These are phyloP conservation scores for Galeopsis tetrahit DNA, from an alignment of 257 asterid genomes.

Conservation along the genomic window DNA sequence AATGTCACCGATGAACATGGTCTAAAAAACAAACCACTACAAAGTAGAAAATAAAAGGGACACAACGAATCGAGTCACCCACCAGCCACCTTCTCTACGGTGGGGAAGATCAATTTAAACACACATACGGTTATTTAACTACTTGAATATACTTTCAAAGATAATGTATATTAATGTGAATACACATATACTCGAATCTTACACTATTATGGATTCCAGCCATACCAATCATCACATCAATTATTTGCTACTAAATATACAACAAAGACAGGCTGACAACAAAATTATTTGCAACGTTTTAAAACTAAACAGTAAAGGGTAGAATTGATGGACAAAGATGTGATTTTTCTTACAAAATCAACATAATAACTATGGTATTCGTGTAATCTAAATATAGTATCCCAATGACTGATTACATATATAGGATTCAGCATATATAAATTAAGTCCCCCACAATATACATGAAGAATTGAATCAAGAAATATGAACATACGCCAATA, in stretches of 20 bases:
- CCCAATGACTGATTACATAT: constrained; percentile 7
- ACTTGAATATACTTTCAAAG: too few species aligned
- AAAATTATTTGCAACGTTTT: neutral
- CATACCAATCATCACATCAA: neutral
- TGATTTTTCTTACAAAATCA: neutral
- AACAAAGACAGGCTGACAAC: neutral
- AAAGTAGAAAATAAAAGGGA: too few species aligned
- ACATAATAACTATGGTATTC: neutral
- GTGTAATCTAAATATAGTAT: neutral
- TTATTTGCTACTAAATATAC: neutral
- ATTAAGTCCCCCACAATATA: constrained; percentile 19
- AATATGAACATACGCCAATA: constrained; percentile 27
- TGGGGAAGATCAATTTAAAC: too few species aligned
- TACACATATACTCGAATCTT: too few species aligned
- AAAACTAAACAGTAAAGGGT: neutral
- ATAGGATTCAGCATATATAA: neutral
- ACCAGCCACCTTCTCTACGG: too few species aligned
- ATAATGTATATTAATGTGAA: too few species aligned
- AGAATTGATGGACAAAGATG: neutral
- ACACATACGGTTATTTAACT: too few species aligned
- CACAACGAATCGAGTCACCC: too few species aligned
- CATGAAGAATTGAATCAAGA: constrained; percentile 37
- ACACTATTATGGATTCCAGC: neutral
- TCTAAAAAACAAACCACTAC: too few species aligned
- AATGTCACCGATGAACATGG: too few species aligned